phyloP scores from a whole-genome alignment of 305 asterid genomes.

The Fraxinus sp. region DNA sequence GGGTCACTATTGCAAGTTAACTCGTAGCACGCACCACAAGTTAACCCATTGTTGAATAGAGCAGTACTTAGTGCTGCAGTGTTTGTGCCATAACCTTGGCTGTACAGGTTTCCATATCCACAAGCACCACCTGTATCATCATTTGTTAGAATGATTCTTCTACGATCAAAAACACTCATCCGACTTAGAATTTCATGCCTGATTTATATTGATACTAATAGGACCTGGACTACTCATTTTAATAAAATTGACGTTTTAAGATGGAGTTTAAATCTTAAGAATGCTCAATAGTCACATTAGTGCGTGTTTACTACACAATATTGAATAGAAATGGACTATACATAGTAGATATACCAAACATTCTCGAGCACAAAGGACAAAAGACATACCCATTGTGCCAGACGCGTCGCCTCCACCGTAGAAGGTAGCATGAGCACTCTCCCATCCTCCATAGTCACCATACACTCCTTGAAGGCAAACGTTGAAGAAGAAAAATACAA shows the following conservation, averaged over 20 bases:
- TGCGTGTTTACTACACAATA: too few relatives aligned
- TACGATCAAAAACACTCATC: not conserved
- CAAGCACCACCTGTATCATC: conserved; percentile 72
- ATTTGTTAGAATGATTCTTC: not conserved
- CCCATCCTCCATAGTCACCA: conserved; percentile 69
- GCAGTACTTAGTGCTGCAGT: conserved; percentile 89
- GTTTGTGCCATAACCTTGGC: conserved; percentile 74
- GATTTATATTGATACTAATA: not conserved
- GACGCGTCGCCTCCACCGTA: conserved; percentile 90
- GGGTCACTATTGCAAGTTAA: conserved; percentile 54
- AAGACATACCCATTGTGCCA: conserved; percentile 73
- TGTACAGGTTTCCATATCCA: conserved; percentile 81
- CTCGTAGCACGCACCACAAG: conserved; percentile 77
- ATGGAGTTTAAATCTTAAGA: not conserved
- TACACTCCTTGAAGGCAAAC: conserved; percentile 22
- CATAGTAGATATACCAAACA: not conserved
- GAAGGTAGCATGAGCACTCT: conserved; percentile 71
- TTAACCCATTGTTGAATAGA: conserved; percentile 72
- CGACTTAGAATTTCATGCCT: not conserved
- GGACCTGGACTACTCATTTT: not conserved
- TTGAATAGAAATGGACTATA: not conserved
- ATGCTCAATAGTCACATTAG: not conserved
- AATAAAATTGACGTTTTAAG: not conserved
- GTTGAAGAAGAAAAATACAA: conserved; percentile 25
- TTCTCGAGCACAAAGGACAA: not conserved